phyloP scores from a whole-genome alignment of 2,329 filamentous ascomycete species.

The Lachnellula occidentalis region DNA sequence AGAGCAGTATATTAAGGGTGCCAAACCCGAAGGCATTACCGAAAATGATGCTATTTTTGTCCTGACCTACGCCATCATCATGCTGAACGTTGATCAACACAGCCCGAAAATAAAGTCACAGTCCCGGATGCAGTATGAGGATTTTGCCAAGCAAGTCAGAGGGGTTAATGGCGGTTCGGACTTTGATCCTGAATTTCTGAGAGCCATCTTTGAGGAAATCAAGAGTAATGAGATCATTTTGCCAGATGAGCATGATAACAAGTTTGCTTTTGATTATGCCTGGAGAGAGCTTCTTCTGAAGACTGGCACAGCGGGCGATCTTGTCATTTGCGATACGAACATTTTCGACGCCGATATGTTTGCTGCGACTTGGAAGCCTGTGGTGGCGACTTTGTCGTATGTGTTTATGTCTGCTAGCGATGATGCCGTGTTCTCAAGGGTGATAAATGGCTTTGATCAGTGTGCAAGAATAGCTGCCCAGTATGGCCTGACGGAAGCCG shows the following conservation, averaged over 20 bases:
- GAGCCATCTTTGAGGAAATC: constrained; percentile 86
- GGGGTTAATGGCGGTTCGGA: constrained; percentile 83
- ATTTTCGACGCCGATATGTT: constrained; percentile 98
- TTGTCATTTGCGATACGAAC: constrained; percentile 82
- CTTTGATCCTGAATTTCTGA: constrained; percentile 77
- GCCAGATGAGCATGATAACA: constrained; percentile 94
- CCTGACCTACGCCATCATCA: constrained; percentile 91
- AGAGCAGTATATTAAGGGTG: constrained; percentile 72
- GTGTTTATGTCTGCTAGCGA: constrained; percentile 99
- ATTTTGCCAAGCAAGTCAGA: constrained; percentile 84
- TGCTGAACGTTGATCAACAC: constrained; percentile 95
- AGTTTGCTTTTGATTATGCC: constrained; percentile 92
- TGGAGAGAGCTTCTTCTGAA: constrained; percentile 94
- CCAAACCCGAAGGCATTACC: constrained; percentile 67
- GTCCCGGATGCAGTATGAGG: constrained; percentile 77
- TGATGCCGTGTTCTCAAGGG: constrained; percentile 87
- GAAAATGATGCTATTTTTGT: constrained; percentile 87
- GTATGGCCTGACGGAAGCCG: constrained; percentile 75
- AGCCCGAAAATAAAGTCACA: constrained; percentile 79
- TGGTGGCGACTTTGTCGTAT: constrained; percentile 90
- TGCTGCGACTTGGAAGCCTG: constrained; percentile 88
- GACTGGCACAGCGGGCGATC: constrained; percentile 65
- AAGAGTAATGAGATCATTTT: constrained; percentile 91
- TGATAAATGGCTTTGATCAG: constrained; percentile 93
- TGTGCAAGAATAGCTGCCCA: constrained; percentile 87